These are phyloP conservation scores for Blastomyces silverae DNA, from an alignment of 2,329 filamentous ascomycete species.

Conservation along the genomic window DNA sequence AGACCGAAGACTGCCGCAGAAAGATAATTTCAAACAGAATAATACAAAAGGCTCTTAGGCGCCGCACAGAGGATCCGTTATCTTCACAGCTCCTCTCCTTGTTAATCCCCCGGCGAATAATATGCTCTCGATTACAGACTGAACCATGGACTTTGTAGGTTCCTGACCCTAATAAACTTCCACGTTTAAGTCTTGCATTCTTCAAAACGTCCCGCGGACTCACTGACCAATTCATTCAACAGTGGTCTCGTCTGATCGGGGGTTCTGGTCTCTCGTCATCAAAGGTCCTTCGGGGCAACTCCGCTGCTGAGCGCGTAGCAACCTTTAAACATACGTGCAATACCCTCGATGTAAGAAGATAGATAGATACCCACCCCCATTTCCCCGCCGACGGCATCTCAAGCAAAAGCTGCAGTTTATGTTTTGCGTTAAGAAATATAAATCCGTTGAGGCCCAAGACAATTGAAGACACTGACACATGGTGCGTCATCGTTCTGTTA, in stretches of 20 bases:
- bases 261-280: conserved; percentile 43
- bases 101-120: neutral
- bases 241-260: conserved; percentile 59
- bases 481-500: conserved; percentile 26
- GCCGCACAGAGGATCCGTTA: too few species aligned
- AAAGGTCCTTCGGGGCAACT: conserved; percentile 48
- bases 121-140: conserved; percentile 9
- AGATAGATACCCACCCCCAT: neutral
- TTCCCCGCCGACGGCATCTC: neutral
- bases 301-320: conserved; percentile 54
- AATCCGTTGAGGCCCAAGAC: neutral
- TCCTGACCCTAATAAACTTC: neutral
- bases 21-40: too few species aligned
- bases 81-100: too few species aligned
- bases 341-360: conserved; percentile 46
- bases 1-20: too few species aligned
- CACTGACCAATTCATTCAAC: conserved; percentile 16
- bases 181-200: neutral
- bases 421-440: neutral
- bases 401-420: neutral
- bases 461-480: conserved; percentile 13
- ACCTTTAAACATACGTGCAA: conserved; percentile 58
- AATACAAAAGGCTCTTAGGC: too few species aligned
- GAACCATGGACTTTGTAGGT: conserved; percentile 43
- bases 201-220: neutral